A percentile compares a stretch with the other conserved stretches of the same genome.
Conservation (phyloP, 169 alveolate genomes). For the Cyclospora cayetanensis region DNA sequence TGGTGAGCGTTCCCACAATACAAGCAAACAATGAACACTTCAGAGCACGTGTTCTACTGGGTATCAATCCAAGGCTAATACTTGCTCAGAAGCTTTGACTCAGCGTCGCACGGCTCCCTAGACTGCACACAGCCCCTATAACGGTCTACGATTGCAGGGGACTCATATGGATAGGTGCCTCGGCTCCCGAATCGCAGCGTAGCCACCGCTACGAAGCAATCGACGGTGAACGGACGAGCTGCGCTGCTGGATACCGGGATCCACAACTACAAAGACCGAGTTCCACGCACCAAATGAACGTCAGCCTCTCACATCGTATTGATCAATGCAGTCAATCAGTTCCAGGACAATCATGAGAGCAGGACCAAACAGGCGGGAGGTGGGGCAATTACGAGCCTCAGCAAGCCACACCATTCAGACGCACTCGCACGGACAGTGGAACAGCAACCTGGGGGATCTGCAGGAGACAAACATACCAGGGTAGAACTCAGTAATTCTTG, state of each 20-base stretch:
- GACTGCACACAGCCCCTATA: no score
- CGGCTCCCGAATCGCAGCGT: no score
- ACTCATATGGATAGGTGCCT: no score
- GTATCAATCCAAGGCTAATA: no score
- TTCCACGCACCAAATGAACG: neutral
- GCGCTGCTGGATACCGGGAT: neutral
- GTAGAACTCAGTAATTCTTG: neutral
- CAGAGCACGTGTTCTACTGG: no score
- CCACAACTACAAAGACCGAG: neutral
- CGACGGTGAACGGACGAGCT: neutral
- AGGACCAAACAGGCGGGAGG: neutral
- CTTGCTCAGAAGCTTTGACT: no score
- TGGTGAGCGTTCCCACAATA: no score
- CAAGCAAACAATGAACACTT: no score
- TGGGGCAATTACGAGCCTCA: conserved; percentile 54
- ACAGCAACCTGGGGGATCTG: neutral
- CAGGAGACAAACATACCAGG: neutral
- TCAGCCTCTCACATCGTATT: neutral
- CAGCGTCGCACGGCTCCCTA: no score
- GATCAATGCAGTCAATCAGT: no score
- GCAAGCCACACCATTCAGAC: conserved; percentile 25
- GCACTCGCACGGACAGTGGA: neutral
- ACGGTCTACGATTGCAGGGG: no score
- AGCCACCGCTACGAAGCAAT: neutral
- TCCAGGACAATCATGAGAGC: neutral